Conservation (phyloP, 805 yeast species). For the Metschnikowia rubicola region DNA sequence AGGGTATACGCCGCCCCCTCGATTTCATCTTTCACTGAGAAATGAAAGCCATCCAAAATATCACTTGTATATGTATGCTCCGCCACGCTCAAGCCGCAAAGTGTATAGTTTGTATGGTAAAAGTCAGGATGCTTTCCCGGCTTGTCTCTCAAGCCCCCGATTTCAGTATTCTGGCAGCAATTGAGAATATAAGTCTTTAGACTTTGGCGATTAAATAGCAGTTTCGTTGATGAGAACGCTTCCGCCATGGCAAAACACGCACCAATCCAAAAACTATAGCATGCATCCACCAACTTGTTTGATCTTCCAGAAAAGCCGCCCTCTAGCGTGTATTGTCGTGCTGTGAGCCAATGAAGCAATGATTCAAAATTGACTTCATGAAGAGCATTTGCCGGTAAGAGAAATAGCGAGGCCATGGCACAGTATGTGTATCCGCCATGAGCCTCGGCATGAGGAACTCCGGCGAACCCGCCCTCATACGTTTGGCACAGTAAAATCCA, state of each 20-base stretch:
- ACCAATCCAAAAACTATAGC: constrained; percentile 96
- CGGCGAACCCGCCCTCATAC: constrained; percentile 94
- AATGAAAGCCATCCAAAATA: constrained; percentile 1
- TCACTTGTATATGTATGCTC: constrained; percentile 34
- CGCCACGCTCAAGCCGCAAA: constrained; percentile 67
- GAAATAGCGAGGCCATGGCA: constrained; percentile 61
- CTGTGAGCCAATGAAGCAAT: constrained; percentile 63
- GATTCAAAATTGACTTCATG: constrained; percentile 44
- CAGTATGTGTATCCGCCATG: constrained; percentile 98
- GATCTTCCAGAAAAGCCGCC: constrained; percentile 90
- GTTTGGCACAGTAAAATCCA: constrained; percentile 78
- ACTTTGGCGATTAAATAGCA: constrained; percentile 51
- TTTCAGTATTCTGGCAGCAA: constrained; percentile 63
- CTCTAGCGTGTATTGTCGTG: constrained; percentile 68
- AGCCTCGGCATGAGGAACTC: constrained; percentile 75
- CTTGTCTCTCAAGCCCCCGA: constrained; percentile 84
- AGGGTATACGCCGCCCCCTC: constrained; percentile 12
- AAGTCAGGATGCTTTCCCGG: constrained; percentile 80
- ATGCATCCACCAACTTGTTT: constrained; percentile 92
- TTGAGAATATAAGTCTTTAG: constrained; percentile 63
- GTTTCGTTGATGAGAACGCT: constrained; percentile 27
- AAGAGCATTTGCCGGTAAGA: constrained; percentile 34
- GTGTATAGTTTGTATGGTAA: constrained; percentile 85
- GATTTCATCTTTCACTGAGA: constrained; percentile 1
- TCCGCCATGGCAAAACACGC: constrained; percentile 67